phyloP scores from a whole-genome alignment of 352 stramenopile genomes.

The Sclerospora graminicola region DNA sequence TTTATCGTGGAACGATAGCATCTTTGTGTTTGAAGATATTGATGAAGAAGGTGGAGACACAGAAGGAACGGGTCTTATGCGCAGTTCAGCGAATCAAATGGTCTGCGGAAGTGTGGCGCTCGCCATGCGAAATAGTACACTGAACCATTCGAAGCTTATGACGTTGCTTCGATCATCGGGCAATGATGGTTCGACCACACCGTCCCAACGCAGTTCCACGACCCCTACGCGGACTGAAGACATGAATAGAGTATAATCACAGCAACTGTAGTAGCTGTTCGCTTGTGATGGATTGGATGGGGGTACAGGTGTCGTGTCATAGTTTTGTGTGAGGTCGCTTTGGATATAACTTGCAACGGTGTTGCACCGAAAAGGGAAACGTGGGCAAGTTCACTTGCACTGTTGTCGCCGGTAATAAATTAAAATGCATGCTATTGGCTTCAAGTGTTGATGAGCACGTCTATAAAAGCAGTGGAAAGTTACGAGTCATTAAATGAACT shows the following conservation, averaged over 20 bases:
- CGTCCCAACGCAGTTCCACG: slow-evolving; percentile 14
- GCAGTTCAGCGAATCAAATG: slow-evolving; percentile 21
- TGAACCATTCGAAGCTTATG: slow-evolving; percentile 62
- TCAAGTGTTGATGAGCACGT: too few relatives aligned
- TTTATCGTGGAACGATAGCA: slow-evolving; percentile 62
- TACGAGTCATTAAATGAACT: slow-evolving; percentile 1
- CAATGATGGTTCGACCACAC: slow-evolving; percentile 11
- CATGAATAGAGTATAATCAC: slow-evolving; percentile 63
- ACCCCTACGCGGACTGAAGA: slow-evolving; percentile 33
- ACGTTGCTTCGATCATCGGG: slow-evolving; percentile 37
- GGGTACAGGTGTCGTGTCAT: slow-evolving; percentile 8
- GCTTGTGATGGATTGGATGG: slow-evolving; percentile 3
- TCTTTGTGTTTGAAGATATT: slow-evolving; percentile 64
- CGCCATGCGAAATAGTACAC: slow-evolving; percentile 33
- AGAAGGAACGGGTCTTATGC: slow-evolving; percentile 24
- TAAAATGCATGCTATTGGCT: slow-evolving; percentile 16
- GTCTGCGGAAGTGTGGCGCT: slow-evolving; percentile 36
- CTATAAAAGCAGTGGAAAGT: neutral
- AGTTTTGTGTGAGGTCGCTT: slow-evolving; percentile 8
- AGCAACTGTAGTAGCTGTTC: slow-evolving; percentile 12
- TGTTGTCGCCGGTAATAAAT: slow-evolving; percentile 22
- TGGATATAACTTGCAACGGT: slow-evolving; percentile 9
- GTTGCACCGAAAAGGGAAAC: slow-evolving; percentile 6
- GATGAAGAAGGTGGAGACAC: slow-evolving; percentile 33
- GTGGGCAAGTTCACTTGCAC: slow-evolving; percentile 14